Percentiles rank a stretch among this genome's conserved stretches.
Conservation (phyloP, 1,284 basidiomycete genomes). For the Singerocomus inundabilis region DNA sequence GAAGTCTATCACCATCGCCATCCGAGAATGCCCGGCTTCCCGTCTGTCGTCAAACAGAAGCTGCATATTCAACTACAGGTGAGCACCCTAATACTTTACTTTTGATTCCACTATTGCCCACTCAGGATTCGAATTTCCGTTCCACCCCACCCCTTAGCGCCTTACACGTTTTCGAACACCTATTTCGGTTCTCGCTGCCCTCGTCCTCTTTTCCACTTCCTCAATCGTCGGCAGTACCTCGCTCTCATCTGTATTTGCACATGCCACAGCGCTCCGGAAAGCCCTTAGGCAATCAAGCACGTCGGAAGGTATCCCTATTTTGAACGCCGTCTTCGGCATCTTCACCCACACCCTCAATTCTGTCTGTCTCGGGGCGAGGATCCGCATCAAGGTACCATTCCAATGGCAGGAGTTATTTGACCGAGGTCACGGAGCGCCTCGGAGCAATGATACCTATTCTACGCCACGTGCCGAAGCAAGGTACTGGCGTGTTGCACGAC, state of each 20-base stretch:
- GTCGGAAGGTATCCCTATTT: neutral
- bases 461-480: constrained; percentile 26
- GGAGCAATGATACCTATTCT: constrained; percentile 16
- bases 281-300: constrained; percentile 6
- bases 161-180: constrained; percentile 6
- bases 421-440: neutral
- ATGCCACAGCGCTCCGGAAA: constrained; percentile 7
- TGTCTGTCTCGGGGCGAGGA: constrained; percentile 16
- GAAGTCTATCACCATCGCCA: neutral
- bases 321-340: constrained; percentile 11
- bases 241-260: constrained; percentile 2
- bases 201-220: constrained; percentile 13
- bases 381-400: constrained; percentile 11
- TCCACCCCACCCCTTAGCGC: neutral
- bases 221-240: constrained; percentile 3
- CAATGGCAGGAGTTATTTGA: constrained; percentile 10
- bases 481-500: constrained; percentile 33
- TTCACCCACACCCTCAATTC: constrained; percentile 16
- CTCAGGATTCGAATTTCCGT: neutral
- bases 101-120: too few relatives aligned
- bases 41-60: constrained; percentile 11
- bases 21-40: constrained; percentile 11
- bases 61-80: constrained; percentile 15
- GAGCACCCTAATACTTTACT: neutral
- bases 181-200: constrained; percentile 4